Percentiles rank a stretch among this genome's conserved stretches.
phyloP scores from a whole-genome alignment of 2,329 filamentous ascomycete genomes.

The Alternaria sp. region DNA sequence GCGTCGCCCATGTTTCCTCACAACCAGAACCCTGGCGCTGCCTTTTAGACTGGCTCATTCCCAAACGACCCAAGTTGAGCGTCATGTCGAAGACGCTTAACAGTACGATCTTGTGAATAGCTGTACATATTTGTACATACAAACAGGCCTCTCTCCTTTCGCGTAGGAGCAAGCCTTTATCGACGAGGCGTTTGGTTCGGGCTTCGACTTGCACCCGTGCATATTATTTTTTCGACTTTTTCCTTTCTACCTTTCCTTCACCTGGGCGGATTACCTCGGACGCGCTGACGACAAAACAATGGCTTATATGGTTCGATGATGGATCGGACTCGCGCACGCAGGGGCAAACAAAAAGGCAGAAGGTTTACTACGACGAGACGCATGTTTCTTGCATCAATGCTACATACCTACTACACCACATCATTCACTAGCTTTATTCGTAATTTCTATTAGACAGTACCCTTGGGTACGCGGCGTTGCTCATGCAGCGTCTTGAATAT shows the following conservation, averaged over 20 bases:
- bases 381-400: background rate
- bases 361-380: background rate
- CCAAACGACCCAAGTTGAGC: background rate
- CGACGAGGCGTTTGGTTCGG: background rate
- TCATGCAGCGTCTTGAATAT: background rate
- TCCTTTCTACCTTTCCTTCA: background rate
- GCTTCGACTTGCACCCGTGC: too few species aligned
- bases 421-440: slow-evolving; percentile 1
- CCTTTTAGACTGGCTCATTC: slow-evolving; percentile 21
- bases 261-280: slow-evolving; percentile 2
- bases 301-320: slow-evolving; percentile 1
- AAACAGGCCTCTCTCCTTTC: background rate
- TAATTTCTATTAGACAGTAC: slow-evolving; percentile 10
- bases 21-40: slow-evolving; percentile 29
- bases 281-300: slow-evolving; percentile 1
- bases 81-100: background rate
- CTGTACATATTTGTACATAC: background rate
- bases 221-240: background rate
- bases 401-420: background rate
- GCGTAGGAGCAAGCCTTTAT: background rate
- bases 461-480: background rate
- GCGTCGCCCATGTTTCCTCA: slow-evolving; percentile 32
- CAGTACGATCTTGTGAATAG: background rate
- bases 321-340: background rate
- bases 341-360: background rate